A percentile compares a stretch with the other conserved stretches of the same genome.
Evolutionary conservation across 805 yeast genomes (phyloP).

Genomic region (Kodamaea leandrae): DNA sequence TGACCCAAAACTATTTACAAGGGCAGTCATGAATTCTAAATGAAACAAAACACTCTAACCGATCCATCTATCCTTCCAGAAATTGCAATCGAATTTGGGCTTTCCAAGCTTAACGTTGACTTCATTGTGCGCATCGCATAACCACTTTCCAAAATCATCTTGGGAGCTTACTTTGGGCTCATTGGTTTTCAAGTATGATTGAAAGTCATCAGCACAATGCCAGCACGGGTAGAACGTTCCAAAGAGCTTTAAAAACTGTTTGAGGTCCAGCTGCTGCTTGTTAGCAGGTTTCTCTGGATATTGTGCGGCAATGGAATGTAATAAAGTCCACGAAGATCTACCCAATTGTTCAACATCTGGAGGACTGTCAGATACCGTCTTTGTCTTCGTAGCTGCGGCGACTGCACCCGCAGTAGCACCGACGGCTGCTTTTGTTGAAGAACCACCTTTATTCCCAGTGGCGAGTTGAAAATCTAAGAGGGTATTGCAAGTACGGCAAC

Average conservation of each 20-base stretch:
- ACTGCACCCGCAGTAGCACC: slow-evolving; percentile 4
- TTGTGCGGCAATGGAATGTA: slow-evolving; percentile 86
- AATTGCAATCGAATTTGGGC: slow-evolving; percentile 77
- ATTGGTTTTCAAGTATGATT: slow-evolving; percentile 49
- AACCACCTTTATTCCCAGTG: slow-evolving; percentile 15
- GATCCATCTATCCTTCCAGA: slow-evolving; percentile 92
- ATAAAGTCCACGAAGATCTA: slow-evolving; percentile 84
- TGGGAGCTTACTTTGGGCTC: slow-evolving; percentile 62
- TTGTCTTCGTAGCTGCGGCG: slow-evolving; percentile 14
- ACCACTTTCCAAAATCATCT: slow-evolving; percentile 84
- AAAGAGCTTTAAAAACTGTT: slow-evolving; percentile 64
- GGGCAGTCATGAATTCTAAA: background rate
- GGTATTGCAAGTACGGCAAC: slow-evolving; percentile 87
- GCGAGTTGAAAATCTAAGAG: slow-evolving; percentile 76
- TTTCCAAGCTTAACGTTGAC: slow-evolving; percentile 89
- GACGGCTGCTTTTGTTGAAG: background rate
- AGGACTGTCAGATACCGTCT: slow-evolving; percentile 59
- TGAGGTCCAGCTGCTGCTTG: slow-evolving; percentile 68
- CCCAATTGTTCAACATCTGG: slow-evolving; percentile 85
- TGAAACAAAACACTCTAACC: background rate
- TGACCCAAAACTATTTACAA: background rate
- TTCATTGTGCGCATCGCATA: slow-evolving; percentile 91
- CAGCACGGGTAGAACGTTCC: slow-evolving; percentile 89
- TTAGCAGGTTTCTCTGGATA: slow-evolving; percentile 71
- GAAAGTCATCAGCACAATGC: slow-evolving; percentile 87